Conservation (phyloP, 2,329 filamentous ascomycete genomes). For the Xylaria hypoxylon region DNA sequence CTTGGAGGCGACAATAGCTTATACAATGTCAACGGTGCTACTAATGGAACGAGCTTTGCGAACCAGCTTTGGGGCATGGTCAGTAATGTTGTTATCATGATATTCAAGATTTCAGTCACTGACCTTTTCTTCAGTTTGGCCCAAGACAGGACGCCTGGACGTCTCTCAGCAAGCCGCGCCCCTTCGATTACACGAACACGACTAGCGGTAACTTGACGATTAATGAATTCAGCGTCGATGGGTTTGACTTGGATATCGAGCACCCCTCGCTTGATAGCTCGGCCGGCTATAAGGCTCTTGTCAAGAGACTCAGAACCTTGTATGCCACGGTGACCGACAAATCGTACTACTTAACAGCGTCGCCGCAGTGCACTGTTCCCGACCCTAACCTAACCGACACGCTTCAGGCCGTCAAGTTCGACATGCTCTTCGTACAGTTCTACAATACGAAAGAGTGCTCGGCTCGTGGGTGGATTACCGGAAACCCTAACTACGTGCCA, state of each 20-base stretch:
- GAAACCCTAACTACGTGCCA: constrained; percentile 48
- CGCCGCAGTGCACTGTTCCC: constrained; percentile 61
- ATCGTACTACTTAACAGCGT: constrained; percentile 56
- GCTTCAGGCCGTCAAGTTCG: constrained; percentile 50
- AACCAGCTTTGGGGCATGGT: constrained; percentile 53
- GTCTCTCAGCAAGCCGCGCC: constrained; percentile 45
- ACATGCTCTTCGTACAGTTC: constrained; percentile 62
- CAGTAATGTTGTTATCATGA: too few species aligned
- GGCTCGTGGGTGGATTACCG: constrained; percentile 47
- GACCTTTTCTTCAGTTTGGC: constrained; percentile 48
- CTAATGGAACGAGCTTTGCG: constrained; percentile 54
- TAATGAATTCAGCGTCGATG: constrained; percentile 47
- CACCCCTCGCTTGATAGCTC: constrained; percentile 49
- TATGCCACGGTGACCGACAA: constrained; percentile 39
- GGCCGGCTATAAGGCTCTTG: constrained; percentile 50
- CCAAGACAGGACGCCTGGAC: constrained; percentile 52
- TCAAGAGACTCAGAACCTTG: constrained; percentile 44
- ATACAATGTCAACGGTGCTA: constrained; percentile 54
- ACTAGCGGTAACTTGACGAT: constrained; percentile 22
- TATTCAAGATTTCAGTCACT: too few species aligned
- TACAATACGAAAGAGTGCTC: constrained; percentile 60
- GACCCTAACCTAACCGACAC: constrained; percentile 49
- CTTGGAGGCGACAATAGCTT: constrained; percentile 53
- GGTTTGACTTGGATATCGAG: constrained; percentile 52
- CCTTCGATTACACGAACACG: constrained; percentile 47